A percentile compares a stretch with the other conserved stretches of the same genome.
These are phyloP conservation scores for Strigomonas galati DNA, from an alignment of 208 protist genomes.

Conservation along the genomic window DNA sequence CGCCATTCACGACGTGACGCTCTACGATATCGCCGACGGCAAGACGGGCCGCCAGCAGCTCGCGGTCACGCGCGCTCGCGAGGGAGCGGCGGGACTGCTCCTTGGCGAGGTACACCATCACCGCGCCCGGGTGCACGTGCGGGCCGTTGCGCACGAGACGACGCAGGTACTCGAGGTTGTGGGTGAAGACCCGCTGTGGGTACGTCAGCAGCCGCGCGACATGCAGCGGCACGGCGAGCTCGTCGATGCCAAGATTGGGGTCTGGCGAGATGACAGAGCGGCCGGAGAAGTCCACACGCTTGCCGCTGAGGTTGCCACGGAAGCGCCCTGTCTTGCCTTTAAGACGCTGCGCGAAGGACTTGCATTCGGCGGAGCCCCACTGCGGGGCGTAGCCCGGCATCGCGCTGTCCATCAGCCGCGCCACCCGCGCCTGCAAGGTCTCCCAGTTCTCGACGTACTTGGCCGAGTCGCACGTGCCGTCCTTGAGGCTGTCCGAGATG, in stretches of 20 bases:
- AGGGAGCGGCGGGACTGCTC: slow-evolving; percentile 80
- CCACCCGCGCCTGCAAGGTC: slow-evolving; percentile 93
- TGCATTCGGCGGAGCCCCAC: slow-evolving; percentile 62
- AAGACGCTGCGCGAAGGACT: slow-evolving; percentile 95
- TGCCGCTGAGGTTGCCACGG: slow-evolving; percentile 98
- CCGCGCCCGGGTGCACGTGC: slow-evolving; percentile 95
- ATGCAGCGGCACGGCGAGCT: slow-evolving; percentile 97
- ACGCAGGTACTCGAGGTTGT: slow-evolving; percentile 93
- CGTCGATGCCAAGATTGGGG: slow-evolving; percentile 97
- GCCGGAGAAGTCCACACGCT: slow-evolving; percentile 99
- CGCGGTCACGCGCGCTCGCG: slow-evolving; percentile 60
- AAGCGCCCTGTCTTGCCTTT: slow-evolving; percentile 99
- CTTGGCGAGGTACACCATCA: slow-evolving; percentile 88
- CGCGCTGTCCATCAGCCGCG: slow-evolving; percentile 78
- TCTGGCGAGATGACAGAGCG: slow-evolving; percentile 99
- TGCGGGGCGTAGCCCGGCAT: slow-evolving; percentile 75
- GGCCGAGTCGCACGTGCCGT: slow-evolving; percentile 64
- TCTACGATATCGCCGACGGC: slow-evolving; percentile 98
- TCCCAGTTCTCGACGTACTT: slow-evolving; percentile 96
- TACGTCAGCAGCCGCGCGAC: slow-evolving; percentile 98
- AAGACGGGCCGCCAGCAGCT: slow-evolving; percentile 79
- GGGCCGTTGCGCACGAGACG: slow-evolving; percentile 96
- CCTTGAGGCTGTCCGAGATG: slow-evolving; percentile 74
- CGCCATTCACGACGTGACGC: slow-evolving; percentile 98
- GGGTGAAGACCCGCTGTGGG: slow-evolving; percentile 94